A percentile compares a stretch with the other conserved stretches of the same genome.
Conservation (phyloP, 2,329 filamentous ascomycete genomes). For the Rhynchosporium graminicola region DNA sequence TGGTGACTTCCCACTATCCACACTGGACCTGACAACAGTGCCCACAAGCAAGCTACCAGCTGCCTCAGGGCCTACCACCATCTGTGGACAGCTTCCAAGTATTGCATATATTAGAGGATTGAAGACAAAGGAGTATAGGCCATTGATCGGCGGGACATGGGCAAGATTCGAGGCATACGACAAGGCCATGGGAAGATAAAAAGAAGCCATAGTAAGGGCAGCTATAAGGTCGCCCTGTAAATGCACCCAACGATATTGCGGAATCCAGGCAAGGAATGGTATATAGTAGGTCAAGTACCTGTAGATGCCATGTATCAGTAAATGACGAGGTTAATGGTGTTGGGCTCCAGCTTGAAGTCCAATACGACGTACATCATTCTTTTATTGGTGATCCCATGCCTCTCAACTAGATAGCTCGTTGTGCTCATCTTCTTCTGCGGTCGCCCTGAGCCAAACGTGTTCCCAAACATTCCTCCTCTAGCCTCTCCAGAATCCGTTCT, state of each 20-base stretch:
- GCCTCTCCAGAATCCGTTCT: constrained; percentile 20
- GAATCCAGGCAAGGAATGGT: constrained; percentile 86
- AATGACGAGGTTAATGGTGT: neutral
- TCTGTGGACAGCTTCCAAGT: constrained; percentile 86
- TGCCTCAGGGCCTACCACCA: constrained; percentile 94
- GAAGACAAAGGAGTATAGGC: constrained; percentile 91
- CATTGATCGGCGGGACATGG: constrained; percentile 90
- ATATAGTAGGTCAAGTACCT: constrained; percentile 94
- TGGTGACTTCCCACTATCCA: constrained; percentile 64
- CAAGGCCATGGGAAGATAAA: constrained; percentile 96
- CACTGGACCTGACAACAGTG: constrained; percentile 76
- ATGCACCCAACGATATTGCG: constrained; percentile 80
- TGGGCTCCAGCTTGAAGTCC: constrained; percentile 4
- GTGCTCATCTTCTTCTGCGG: constrained; percentile 66
- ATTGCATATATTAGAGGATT: constrained; percentile 89
- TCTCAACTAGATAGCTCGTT: constrained; percentile 69
- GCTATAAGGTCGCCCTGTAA: constrained; percentile 84
- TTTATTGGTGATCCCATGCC: constrained; percentile 72
- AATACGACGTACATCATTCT: constrained; percentile 65
- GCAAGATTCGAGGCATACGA: constrained; percentile 91
- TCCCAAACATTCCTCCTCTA: constrained; percentile 31
- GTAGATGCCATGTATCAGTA: constrained; percentile 25
- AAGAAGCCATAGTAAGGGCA: constrained; percentile 93
- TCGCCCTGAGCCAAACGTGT: constrained; percentile 27
- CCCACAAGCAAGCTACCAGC: constrained; percentile 90